Evolutionary conservation across 1,284 basidiomycete species (phyloP).

Genomic region (Apiotrichum sp.): DNA sequence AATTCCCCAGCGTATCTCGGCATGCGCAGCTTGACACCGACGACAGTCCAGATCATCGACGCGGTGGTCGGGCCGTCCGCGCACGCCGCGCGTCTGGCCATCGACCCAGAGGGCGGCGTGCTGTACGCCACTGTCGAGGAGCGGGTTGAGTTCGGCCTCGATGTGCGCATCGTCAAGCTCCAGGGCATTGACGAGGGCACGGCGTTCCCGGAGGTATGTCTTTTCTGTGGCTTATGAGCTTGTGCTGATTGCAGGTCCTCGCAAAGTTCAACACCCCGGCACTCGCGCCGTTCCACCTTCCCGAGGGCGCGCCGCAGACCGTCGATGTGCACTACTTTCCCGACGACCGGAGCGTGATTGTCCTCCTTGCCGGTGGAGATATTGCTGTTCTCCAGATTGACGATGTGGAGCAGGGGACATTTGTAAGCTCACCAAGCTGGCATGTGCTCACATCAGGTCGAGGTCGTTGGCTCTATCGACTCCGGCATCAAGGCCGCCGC

Average conservation of each 20-base stretch:
- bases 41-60: slow-evolving; percentile 13
- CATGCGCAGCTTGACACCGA: slow-evolving; percentile 31
- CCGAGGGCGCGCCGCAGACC: slow-evolving; percentile 49
- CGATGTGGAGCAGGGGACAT: slow-evolving; percentile 51
- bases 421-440: slow-evolving; percentile 13
- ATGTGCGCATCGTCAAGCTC: slow-evolving; percentile 59
- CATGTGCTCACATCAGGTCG: slow-evolving; percentile 48
- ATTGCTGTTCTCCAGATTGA: slow-evolving; percentile 60
- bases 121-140: slow-evolving; percentile 57
- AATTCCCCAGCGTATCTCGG: background rate
- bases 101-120: slow-evolving; percentile 63
- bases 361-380: slow-evolving; percentile 68
- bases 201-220: slow-evolving; percentile 15
- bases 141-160: slow-evolving; percentile 53
- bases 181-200: slow-evolving; percentile 20
- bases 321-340: slow-evolving; percentile 60
- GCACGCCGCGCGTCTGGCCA: slow-evolving; percentile 15
- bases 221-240: background rate
- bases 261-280: slow-evolving; percentile 29
- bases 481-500: slow-evolving; percentile 72
- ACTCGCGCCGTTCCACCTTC: slow-evolving; percentile 30
- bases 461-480: slow-evolving; percentile 80
- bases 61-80: background rate
- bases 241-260: slow-evolving; percentile 18
- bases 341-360: slow-evolving; percentile 59